Evolutionary conservation across 2,329 filamentous ascomycete species (phyloP), one percentile per base, ranked within the genome.

Genomic region (Aspergillus tanneri): DNA sequence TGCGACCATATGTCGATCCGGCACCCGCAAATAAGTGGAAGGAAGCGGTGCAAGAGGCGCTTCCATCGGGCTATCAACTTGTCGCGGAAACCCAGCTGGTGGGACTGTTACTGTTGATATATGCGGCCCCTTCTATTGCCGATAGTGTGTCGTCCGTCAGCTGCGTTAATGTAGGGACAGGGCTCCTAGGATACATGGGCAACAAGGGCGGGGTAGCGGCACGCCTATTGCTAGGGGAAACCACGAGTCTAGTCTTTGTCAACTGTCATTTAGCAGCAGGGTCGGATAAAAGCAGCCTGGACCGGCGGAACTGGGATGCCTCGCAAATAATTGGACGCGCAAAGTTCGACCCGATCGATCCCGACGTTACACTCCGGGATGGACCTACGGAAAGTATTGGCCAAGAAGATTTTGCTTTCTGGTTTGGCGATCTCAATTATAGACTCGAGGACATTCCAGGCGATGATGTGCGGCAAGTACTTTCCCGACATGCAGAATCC

Each of bases 401-500:
- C 1, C 88, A 95, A 30, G 92, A 95, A 56, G 93, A 99, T 63
- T 90, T 96, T 71, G 84, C 85, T 0, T 96, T 99, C 63, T 97
- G 92, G 90, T 88, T 96, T 62, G 93, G 93, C 5, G 93, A 99
- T 67, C 77, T 99, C 34, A 99, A 99, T 66, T 99, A 96, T 64
- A 83, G 93, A 24, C 78, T 99, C 0, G 89, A 95, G 42, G 88
- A 86, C 36, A 81, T 97, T 40, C 88, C 92, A 0, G 91, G 90
- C 1, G 87, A 93, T 28, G 93, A 99, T 65, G 93, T 99, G 38
- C 82, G 92, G 24, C 82, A 87, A 39, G 74, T 97, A 5, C 76
- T 99, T 28, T 87, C 86, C 62, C 77, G 96, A 4, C 92, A 96
- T 67, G 87, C 88, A 0, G 79, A 80, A 25, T 89, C 90, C 49